phyloP scores from a whole-genome alignment of 129 eudicot species.

The Solidago caesia region DNA sequence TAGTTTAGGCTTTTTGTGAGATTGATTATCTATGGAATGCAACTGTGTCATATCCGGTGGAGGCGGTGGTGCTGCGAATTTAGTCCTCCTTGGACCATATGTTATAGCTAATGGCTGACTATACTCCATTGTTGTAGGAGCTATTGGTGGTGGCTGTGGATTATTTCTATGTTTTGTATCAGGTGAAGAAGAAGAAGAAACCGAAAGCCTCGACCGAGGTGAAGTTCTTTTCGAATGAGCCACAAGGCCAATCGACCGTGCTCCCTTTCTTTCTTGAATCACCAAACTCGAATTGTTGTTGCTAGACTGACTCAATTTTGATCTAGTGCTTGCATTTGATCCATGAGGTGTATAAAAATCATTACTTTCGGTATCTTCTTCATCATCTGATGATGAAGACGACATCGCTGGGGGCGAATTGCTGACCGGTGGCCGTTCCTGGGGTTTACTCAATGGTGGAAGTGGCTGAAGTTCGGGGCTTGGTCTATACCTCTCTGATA shows the following conservation, averaged over 20 bases:
- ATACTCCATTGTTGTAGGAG: constrained; percentile 27
- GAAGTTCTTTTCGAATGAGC: constrained; percentile 92
- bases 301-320: constrained; percentile 29
- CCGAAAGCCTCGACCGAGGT: constrained; percentile 64
- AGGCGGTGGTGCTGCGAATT: constrained; percentile 64
- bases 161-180: constrained; percentile 46
- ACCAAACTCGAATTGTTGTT: constrained; percentile 27
- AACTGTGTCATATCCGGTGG: constrained; percentile 68
- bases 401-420: constrained; percentile 84
- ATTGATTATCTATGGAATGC: constrained; percentile 39
- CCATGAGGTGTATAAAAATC: constrained; percentile 92
- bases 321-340: constrained; percentile 57
- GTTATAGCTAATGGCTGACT: constrained; percentile 39
- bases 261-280: constrained; percentile 33
- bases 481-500: constrained; percentile 72
- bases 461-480: constrained; percentile 96
- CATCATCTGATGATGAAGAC: constrained; percentile 45
- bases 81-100: constrained; percentile 56
- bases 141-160: constrained; percentile 41
- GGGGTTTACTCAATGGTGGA: constrained; percentile 73
- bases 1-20: constrained; percentile 36
- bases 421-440: constrained; percentile 52
- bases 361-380: constrained; percentile 51
- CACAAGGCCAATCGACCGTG: constrained; percentile 36
- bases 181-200: constrained; percentile 62